phyloP scores from a whole-genome alignment of 306 rosid species.

The Acacia acuminata region DNA sequence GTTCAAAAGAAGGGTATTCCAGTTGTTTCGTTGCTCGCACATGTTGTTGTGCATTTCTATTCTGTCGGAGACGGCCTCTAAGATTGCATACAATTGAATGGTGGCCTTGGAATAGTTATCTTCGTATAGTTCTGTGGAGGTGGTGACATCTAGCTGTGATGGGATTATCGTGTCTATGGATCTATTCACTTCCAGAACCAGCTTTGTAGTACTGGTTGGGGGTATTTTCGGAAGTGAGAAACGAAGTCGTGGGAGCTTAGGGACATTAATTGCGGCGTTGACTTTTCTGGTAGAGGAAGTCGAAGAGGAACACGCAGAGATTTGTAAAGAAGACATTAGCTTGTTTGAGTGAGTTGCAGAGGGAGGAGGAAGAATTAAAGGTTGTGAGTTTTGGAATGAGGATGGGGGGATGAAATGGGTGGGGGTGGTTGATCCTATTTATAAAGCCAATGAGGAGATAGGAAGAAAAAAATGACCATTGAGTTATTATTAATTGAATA shows the following conservation, averaged over 20 bases:
- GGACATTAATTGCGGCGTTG: too few relatives aligned
- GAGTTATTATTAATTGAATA: too few relatives aligned
- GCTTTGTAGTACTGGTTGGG: neutral
- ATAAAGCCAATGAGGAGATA: too few relatives aligned
- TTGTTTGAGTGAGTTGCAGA: neutral
- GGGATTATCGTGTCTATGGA: neutral
- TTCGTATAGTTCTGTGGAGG: too few relatives aligned
- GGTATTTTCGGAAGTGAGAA: conserved; percentile 25
- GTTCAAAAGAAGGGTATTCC: neutral
- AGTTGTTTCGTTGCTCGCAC: neutral
- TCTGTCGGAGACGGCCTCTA: conserved; percentile 54
- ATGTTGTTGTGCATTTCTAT: conserved; percentile 65
- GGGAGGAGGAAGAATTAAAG: too few relatives aligned
- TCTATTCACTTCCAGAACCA: conserved; percentile 21
- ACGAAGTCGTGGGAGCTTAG: conserved; percentile 30
- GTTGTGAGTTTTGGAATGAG: too few relatives aligned
- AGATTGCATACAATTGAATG: neutral
- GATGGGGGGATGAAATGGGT: neutral
- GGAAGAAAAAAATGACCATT: too few relatives aligned
- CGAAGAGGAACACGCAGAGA: too few relatives aligned
- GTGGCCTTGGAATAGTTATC: too few relatives aligned
- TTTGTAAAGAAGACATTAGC: too few relatives aligned
- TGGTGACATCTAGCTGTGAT: too few relatives aligned
- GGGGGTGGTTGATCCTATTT: neutral
- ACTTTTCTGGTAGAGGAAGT: too few relatives aligned